Evolutionary conservation across 2,329 filamentous ascomycete genomes (phyloP), one percentile per base, ranked within the genome.

Genomic region (Aspergillus sojae): DNA sequence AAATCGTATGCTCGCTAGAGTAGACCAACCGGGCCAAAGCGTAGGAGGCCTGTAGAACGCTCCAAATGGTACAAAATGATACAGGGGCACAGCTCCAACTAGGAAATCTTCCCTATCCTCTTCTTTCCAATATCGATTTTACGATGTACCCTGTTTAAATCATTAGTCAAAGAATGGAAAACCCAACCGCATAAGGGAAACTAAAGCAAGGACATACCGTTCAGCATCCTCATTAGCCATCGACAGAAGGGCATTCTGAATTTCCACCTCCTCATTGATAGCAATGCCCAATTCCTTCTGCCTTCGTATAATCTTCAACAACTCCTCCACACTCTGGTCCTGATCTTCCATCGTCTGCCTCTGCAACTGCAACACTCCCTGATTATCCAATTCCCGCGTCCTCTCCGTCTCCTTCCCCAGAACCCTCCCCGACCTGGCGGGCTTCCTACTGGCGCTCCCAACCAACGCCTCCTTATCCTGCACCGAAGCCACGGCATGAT

Each of bases 361-460:
- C 75, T 89, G 88, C 64, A 89, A 71, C 74, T 89, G 86, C 68
- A 90, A 66, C 16, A 90, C 85, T 0, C 87, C 87, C n/a, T 84
- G 77, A 65, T 90, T 89, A 72, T 89, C 88, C 65, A 89, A 71
- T 68, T 89, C 86, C 14, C 87, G 78, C 11, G 88, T 89, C 45
- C 83, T 80, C 65, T 87, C 84, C 0, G 87, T 90, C 76, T 90
- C 88, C 55, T 81, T 81, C 69, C 81, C 70, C 73, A 85, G 52
- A 69, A 87, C 67, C 66, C 86, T 61, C 75, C 87, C 69, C 77
- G 78, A 60, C 80, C 85, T 59, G 74, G 80, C 68, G 5, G 71
- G 64, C 28, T 70, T 72, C 41, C 64, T 67, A 36, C 73, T 73
- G 2, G 65, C 71, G 19, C 57, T 50, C 36, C 45, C 50, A 11